phyloP scores from a whole-genome alignment of 1,139 yeast genomes.

The Kazachstania sp. region DNA sequence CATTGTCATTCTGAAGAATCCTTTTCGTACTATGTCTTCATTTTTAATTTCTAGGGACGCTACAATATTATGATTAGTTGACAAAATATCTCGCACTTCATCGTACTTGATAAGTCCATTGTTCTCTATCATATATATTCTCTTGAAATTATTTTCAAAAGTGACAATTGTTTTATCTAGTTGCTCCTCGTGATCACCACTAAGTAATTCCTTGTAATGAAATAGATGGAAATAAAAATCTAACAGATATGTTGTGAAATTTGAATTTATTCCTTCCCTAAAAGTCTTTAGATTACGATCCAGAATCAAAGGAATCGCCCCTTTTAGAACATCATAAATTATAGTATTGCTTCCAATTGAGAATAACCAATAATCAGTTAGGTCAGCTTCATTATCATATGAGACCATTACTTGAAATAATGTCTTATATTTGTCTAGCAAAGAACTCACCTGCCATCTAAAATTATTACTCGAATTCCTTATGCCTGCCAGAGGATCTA shows the following conservation, averaged over 20 bases:
- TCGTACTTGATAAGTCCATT: slow-evolving; percentile 8
- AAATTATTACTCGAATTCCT: neutral
- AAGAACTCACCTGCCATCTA: neutral
- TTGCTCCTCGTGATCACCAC: neutral
- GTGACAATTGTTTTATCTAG: slow-evolving; percentile 2
- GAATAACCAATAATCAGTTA: neutral
- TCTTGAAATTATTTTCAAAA: slow-evolving; percentile 12
- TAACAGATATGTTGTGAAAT: slow-evolving; percentile 1
- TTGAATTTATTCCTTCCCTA: neutral
- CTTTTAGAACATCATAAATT: neutral
- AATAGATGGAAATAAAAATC: neutral
- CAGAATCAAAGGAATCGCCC: slow-evolving; percentile 2
- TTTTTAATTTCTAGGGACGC: slow-evolving; percentile 10
- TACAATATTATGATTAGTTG: slow-evolving; percentile 8
- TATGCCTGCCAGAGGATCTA: slow-evolving; percentile 2
- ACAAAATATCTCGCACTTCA: slow-evolving; percentile 12
- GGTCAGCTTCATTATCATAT: neutral
- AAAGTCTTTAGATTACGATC: neutral
- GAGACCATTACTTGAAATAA: neutral
- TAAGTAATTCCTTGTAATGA: neutral
- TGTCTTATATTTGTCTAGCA: neutral
- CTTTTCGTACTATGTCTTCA: slow-evolving; percentile 11
- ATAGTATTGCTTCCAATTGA: neutral
- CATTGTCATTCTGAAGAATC: slow-evolving; percentile 11
- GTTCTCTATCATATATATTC: slow-evolving; percentile 10